These are phyloP conservation scores for Sporothrix humicola DNA, from an alignment of 2,329 filamentous ascomycete species.

Conservation along the genomic window DNA sequence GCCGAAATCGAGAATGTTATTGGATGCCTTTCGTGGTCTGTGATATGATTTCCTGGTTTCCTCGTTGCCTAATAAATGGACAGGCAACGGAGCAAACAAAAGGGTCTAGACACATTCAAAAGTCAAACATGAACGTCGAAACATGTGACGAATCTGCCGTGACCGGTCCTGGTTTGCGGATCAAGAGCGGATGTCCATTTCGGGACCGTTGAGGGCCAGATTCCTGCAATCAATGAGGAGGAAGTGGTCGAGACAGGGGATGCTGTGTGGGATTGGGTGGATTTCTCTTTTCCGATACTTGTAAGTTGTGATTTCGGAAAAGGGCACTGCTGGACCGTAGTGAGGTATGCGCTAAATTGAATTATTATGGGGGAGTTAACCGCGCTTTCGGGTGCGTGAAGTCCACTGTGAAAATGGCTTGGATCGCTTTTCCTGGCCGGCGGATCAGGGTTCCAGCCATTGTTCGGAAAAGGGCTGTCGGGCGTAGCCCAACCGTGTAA, in stretches of 20 bases:
- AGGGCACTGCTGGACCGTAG: neutral
- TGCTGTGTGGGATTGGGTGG: neutral
- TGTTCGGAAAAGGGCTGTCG: slow-evolving; percentile 6
- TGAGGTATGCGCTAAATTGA: too few species aligned
- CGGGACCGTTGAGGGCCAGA: neutral
- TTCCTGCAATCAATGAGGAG: too few species aligned
- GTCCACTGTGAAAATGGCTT: too few species aligned
- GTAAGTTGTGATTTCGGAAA: slow-evolving; percentile 24
- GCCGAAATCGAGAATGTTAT: neutral
- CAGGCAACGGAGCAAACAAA: neutral
- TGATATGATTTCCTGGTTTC: neutral
- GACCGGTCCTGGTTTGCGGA: neutral
- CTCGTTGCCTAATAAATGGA: slow-evolving; percentile 3
- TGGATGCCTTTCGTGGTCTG: neutral
- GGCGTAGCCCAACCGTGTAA: neutral
- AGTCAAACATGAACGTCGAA: too few species aligned
- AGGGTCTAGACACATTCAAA: neutral
- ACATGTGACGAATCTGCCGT: neutral
- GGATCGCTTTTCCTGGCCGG: too few species aligned
- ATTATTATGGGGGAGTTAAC: too few species aligned
- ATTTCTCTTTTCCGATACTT: slow-evolving; percentile 16
- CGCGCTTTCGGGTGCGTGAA: too few species aligned
- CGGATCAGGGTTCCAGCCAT: too few species aligned
- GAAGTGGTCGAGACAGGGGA: neutral
- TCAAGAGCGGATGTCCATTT: neutral